These are phyloP conservation scores for Periconia sp. DNA, from an alignment of 2,329 filamentous ascomycete species.

Conservation along the genomic window DNA sequence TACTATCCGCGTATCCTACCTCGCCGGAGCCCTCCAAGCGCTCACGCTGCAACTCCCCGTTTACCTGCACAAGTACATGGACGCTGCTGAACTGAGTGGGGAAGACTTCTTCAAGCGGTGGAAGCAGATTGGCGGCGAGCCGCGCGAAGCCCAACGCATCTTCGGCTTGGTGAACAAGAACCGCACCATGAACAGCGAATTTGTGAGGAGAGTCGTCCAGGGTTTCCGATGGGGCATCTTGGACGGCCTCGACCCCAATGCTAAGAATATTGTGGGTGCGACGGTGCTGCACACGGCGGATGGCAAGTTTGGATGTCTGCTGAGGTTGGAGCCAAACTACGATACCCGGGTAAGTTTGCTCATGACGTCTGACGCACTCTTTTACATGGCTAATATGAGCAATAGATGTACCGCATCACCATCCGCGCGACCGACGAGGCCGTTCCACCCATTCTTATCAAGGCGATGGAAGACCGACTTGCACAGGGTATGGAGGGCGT, in stretches of 20 bases:
- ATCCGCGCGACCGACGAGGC: constrained; percentile 91
- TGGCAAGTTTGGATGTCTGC: constrained; percentile 89
- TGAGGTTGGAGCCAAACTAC: constrained; percentile 94
- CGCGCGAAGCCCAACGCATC: constrained; percentile 85
- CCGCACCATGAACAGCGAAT: constrained; percentile 68
- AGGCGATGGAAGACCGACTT: constrained; percentile 84
- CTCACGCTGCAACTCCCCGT: constrained; percentile 89
- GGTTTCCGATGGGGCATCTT: constrained; percentile 90
- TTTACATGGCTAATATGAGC: constrained; percentile 15
- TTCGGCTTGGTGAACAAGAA: constrained; percentile 68
- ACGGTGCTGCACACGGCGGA: constrained; percentile 81
- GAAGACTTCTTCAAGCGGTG: constrained; percentile 99
- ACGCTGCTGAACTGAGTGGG: constrained; percentile 77
- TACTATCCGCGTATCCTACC: constrained; percentile 90
- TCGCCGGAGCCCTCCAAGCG: constrained; percentile 90
- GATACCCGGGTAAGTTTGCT: constrained; percentile 72
- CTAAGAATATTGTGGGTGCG: constrained; percentile 90
- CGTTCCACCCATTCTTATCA: constrained; percentile 77
- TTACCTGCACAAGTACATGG: constrained; percentile 94
- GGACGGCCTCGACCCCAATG: constrained; percentile 84
- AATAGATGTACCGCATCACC: constrained; percentile 93
- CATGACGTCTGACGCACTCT: background rate
- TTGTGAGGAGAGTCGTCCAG: constrained; percentile 72
- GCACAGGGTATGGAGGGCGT: constrained; percentile 54
- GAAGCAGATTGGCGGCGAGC: constrained; percentile 93